Evolutionary conservation across 1,139 yeast genomes (phyloP), one percentile per base, ranked within the genome.

Genomic region (Sugiyamaella castrensis): DNA sequence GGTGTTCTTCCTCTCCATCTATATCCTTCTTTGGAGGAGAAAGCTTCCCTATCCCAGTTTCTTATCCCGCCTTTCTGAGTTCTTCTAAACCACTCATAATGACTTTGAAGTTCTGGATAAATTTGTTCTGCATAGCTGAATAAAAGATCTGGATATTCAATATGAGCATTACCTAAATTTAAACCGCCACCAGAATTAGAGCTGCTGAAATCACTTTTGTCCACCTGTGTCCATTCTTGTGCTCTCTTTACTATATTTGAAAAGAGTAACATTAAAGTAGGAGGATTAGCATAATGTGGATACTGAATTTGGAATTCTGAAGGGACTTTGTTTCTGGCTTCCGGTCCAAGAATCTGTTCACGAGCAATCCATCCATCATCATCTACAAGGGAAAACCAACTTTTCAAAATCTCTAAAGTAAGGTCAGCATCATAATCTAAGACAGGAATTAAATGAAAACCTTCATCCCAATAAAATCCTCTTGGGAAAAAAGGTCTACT

Each of bases 391-490:
- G 77, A 70, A 64, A 92, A 85, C 99, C 99, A 92, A 41, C 96
- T 86, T 60, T 84, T 77, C 52, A 89, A 66, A 27, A 92, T 82
- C 56, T 88, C 96, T 53, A 91, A 71, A 0, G 83, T 88, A 40
- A 92, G 72, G 62, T 89, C 96, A 8, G 88, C 78, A 66, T 92
- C 98, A 65, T 84, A 91, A 46, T 84, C 83, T 56, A 87, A 68
- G 33, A 92, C 72, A 2, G 96, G 96, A 36, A 91, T 72, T 54
- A 92, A 73, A 65, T 92, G 96, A 68, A 92, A 92, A 0, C 99
- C 99, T 69, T 94, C 98, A 67, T 94, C 99, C 99, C 99, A 92
- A 63, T 87, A 87, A 63, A 92, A 92, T 0, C 99, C 99, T 55
- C 98, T 76, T 8, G 98, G 98, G 69, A 92, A 92, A 61, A 87